Conservation (phyloP, 768 basidiomycete genomes). For the Tubosaeta brunneosetosa region DNA sequence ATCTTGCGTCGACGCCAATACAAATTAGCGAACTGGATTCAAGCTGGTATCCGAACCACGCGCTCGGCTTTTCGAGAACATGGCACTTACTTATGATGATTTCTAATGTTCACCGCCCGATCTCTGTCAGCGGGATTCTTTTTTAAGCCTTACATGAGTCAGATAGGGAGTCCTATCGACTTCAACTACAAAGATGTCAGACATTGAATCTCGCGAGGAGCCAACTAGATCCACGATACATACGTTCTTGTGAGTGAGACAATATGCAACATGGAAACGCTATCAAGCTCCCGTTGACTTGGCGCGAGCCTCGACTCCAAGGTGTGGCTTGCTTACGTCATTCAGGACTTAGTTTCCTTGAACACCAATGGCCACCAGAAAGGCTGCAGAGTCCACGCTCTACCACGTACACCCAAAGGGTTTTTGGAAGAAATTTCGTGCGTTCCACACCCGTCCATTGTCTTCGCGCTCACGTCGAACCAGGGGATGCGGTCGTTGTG, state of each 20-base stretch:
- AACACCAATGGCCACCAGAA: conserved; percentile 63
- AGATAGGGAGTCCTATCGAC: neutral
- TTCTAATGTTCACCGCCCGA: neutral
- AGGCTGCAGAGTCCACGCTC: conserved; percentile 80
- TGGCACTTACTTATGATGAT: neutral
- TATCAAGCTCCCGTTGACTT: too few species aligned
- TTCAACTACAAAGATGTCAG: neutral
- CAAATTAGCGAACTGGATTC: conserved; percentile 7
- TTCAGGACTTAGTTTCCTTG: neutral
- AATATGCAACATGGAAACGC: neutral
- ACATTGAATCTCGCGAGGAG: neutral
- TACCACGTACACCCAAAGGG: conserved; percentile 88
- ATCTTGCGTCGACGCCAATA: conserved; percentile 24
- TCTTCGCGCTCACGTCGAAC: conserved; percentile 2
- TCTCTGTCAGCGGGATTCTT: neutral
- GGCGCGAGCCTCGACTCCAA: too few species aligned
- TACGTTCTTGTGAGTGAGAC: too few species aligned
- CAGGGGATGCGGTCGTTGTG: conserved; percentile 79
- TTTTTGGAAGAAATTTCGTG: conserved; percentile 97
- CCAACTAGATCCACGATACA: neutral
- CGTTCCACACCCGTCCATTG: conserved; percentile 27
- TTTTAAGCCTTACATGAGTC: neutral
- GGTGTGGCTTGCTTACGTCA: conserved; percentile 15
- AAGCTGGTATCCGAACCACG: neutral
- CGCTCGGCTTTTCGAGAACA: too few species aligned